Base-by-base conservation (phyloP, 2,329 filamentous ascomycete genomes). In the Ophiostoma sp. region DNA sequence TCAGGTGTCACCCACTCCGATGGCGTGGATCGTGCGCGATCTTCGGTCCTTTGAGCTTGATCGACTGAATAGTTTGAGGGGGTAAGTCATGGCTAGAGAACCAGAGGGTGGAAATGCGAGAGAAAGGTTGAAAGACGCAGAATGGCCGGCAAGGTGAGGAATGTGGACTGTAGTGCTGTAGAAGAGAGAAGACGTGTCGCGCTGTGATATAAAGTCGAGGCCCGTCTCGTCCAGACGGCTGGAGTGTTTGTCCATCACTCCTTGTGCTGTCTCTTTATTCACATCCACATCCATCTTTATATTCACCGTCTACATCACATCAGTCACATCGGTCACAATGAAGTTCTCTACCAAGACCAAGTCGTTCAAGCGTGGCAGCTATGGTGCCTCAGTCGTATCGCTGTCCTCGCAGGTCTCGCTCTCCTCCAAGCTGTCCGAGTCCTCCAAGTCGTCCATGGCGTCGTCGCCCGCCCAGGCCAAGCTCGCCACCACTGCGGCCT, bases 401-500 rank as follows among this genome's bases (percentile, higher is more conserved):
- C 41, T 54, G 44, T 67, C 66, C 11, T 54, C 44, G 31, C 66
- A 54, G 62, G 60, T n/a, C 60, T 65, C 62, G 8, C 62, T 35
- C 7, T 52, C 41, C 15, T 54, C 41, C 44, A 54, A 41, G 39
- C 39, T 41, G 2, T 41, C 39, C 8, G 39, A 44, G 33, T 48
- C 62, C 41, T 71, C 70, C 35, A 41, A 54, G 11, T 64, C 52
- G 23, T 60, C 36, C 35, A 57, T 54, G 31, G 10, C 62, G 2
- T 10, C 62, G 15, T 64, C 60, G 31, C 60, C 39, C 8, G 33
- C 33, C 6, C 67, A 71, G 39, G 70, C 70, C 35, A 67, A 64
- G 33, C 67, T 52, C 33, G 70, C 70, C 67, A 69, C 70, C 23
- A 52, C 62, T 4, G 70, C 70, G 36, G 70, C 64, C 67, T 71